These are phyloP conservation scores for Tetrahymena elliotti DNA, from an alignment of 73 alveolate species.

Conservation along the genomic window DNA sequence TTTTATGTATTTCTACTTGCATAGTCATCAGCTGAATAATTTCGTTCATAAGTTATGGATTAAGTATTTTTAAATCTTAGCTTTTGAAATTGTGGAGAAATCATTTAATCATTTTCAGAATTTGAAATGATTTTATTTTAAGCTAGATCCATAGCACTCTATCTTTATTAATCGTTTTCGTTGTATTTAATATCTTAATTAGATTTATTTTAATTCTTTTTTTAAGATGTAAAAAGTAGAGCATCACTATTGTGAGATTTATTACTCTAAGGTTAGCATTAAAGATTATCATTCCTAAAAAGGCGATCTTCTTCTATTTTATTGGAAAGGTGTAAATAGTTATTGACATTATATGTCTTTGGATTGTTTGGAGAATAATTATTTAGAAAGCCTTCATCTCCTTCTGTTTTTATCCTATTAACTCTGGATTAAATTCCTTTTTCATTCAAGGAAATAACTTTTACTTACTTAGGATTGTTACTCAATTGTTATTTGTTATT, in stretches of 20 bases:
- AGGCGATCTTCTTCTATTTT: not conserved
- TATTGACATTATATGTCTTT: not conserved
- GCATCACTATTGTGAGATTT: not conserved
- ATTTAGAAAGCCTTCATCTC: not conserved
- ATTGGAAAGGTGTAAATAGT: not conserved
- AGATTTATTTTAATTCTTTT: not conserved
- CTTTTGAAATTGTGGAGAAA: not conserved
- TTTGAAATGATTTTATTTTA: not conserved
- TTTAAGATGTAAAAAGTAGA: not conserved
- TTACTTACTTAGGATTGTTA: not conserved
- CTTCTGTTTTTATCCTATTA: not conserved
- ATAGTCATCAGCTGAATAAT: not conserved
- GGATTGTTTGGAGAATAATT: not conserved
- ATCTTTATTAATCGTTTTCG: not conserved
- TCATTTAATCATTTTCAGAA: not conserved
- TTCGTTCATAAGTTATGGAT: not conserved
- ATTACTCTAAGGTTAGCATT: not conserved
- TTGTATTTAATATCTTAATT: not conserved
- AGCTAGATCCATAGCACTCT: not conserved
- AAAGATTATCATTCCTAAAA: not conserved
- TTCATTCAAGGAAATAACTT: not conserved
- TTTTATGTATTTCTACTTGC: not conserved
- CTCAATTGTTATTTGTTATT: not conserved
- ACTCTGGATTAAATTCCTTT: not conserved
- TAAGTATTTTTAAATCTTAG: not conserved